Percentiles rank a stretch among this genome's conserved stretches.
phyloP scores from a whole-genome alignment of 148 eudicot species.

The Bassia scoparia region DNA sequence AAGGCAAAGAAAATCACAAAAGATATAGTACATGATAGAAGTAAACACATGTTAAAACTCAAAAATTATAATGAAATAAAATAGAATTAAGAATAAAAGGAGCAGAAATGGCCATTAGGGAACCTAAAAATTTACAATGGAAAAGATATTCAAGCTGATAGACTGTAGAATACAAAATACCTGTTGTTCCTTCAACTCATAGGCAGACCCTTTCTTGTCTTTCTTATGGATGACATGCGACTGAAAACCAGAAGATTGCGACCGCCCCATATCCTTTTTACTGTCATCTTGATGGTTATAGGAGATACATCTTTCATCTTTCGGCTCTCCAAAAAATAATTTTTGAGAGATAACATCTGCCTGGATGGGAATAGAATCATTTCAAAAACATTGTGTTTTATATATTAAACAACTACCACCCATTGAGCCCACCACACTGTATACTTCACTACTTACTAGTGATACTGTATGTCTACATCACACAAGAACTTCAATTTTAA shows the following conservation, averaged over 20 bases:
- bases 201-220: slow-evolving; percentile 45
- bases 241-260: slow-evolving; percentile 42
- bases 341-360: slow-evolving; percentile 33
- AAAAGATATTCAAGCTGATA: not conserved
- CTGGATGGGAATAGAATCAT: slow-evolving; percentile 20
- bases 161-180: slow-evolving; percentile 24
- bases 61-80: not conserved
- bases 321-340: slow-evolving; percentile 40
- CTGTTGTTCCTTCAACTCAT: slow-evolving; percentile 66
- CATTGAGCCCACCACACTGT: not conserved
- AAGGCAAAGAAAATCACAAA: not conserved
- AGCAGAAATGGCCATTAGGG: no score
- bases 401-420: not conserved
- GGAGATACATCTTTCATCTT: slow-evolving; percentile 33
- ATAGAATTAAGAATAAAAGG: not conserved
- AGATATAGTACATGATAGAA: not conserved
- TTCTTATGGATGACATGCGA: slow-evolving; percentile 49
- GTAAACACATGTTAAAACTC: no score
- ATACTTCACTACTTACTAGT: not conserved
- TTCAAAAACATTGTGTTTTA: not conserved
- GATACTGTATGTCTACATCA: not conserved
- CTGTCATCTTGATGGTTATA: slow-evolving; percentile 28
- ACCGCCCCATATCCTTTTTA: slow-evolving; percentile 38
- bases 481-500: not conserved
- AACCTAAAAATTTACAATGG: not conserved